A percentile compares a stretch with the other conserved stretches of the same genome.
Conservation (phyloP, 148 eudicot species). For the Camellia sinensis region DNA sequence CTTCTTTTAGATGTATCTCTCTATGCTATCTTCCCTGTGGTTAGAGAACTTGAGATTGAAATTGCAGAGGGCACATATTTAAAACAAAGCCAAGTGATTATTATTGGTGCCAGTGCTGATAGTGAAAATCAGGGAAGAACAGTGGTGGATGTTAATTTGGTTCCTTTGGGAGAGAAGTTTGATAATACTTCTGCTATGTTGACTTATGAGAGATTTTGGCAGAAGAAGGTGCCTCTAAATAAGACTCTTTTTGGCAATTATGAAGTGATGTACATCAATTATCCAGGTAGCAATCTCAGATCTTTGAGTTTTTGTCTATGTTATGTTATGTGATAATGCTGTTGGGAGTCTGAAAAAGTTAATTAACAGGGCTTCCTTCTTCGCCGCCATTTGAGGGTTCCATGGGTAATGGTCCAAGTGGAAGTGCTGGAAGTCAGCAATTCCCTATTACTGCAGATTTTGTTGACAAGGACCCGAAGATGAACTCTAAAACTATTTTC, state of each 20-base stretch:
- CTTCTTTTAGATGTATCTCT: conserved; percentile 66
- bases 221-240: conserved; percentile 79
- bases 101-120: conserved; percentile 92
- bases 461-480: conserved; percentile 49
- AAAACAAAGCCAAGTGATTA: conserved; percentile 71
- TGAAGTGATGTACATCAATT: conserved; percentile 60
- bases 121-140: conserved; percentile 65
- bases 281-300: conserved; percentile 62
- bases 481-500: conserved; percentile 52
- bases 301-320: not conserved
- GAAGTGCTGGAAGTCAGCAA: conserved; percentile 53
- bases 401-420: conserved; percentile 52
- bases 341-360: conserved; percentile 25
- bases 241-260: conserved; percentile 79
- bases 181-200: conserved; percentile 86
- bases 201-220: conserved; percentile 68
- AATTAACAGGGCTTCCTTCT: conserved; percentile 68
- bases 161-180: conserved; percentile 87
- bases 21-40: conserved; percentile 67
- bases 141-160: conserved; percentile 77
- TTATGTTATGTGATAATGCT: not conserved
- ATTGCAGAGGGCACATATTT: conserved; percentile 84
- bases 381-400: conserved; percentile 41
- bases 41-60: conserved; percentile 79
- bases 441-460: conserved; percentile 73